Evolutionary conservation across 176 grass and related monocot species (phyloP).

Genomic region (Oryza officinalis): DNA sequence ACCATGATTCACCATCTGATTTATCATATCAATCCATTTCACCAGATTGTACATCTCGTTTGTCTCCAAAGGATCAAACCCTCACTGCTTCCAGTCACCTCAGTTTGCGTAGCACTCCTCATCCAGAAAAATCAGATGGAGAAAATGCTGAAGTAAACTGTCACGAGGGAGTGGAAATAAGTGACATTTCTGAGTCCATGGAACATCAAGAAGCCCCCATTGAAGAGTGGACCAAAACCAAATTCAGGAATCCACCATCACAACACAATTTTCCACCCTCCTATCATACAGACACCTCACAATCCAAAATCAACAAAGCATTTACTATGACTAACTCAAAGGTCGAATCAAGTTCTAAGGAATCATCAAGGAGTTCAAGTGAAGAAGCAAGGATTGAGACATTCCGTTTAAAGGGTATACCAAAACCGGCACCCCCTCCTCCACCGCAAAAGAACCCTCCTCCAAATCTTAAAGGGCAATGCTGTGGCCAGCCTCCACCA

Average conservation of each 20-base stretch:
- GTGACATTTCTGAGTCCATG: neutral
- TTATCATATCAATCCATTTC: conserved; percentile 42
- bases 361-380: conserved; percentile 12
- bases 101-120: neutral
- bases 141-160: neutral
- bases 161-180: neutral
- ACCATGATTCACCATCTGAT: conserved; percentile 26
- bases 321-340: neutral
- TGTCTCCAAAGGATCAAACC: conserved; percentile 7
- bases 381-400: conserved; percentile 5
- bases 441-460: conserved; percentile 35
- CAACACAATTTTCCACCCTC: neutral
- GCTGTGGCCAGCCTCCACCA: conserved; percentile 30
- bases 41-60: conserved; percentile 32
- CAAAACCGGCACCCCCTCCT: conserved; percentile 49
- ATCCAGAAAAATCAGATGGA: conserved; percentile 5
- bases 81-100: neutral
- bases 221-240: neutral
- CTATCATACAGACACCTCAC: neutral
- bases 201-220: neutral
- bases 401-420: neutral
- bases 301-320: neutral
- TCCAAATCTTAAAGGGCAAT: conserved; percentile 40
- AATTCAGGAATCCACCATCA: neutral
- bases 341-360: neutral